phyloP scores from a whole-genome alignment of 345 rosid species.

The Erucastrum elatum region DNA sequence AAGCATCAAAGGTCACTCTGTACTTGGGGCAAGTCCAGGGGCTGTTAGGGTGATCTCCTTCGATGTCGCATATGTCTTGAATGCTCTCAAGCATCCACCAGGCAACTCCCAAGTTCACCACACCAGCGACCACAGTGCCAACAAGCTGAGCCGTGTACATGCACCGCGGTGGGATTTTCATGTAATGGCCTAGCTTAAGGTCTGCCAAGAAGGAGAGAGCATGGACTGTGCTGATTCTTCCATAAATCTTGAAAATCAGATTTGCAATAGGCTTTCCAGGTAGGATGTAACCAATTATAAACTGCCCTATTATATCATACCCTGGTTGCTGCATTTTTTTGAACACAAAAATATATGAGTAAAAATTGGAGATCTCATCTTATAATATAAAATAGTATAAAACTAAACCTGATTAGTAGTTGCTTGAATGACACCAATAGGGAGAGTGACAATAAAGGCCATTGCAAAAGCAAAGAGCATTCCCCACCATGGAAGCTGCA shows the following conservation, averaged over 20 bases:
- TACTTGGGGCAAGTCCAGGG: conserved; percentile 99
- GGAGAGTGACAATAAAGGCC: conserved; percentile 94
- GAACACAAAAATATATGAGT: background rate
- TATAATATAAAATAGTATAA: background rate
- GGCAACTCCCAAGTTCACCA: conserved; percentile 86
- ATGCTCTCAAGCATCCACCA: conserved; percentile 99
- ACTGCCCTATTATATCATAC: conserved; percentile 96
- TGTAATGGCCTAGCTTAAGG: conserved; percentile 98
- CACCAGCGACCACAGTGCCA: conserved; percentile 80
- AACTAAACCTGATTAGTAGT: conserved; percentile 87
- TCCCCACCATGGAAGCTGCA: conserved; percentile 96
- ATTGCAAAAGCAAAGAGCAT: conserved; percentile 86
- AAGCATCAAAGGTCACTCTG: conserved; percentile 92
- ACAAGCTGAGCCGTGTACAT: conserved; percentile 97
- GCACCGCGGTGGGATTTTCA: conserved; percentile 98
- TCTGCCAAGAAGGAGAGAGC: conserved; percentile 97
- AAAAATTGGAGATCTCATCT: background rate
- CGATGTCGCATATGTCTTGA: conserved; percentile 81
- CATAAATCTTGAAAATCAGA: conserved; percentile 92
- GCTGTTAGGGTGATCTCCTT: conserved; percentile 70
- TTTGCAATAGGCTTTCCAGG: conserved; percentile 98
- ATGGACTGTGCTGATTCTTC: conserved; percentile 90
- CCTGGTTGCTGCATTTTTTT: conserved; percentile 85
- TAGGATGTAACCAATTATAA: conserved; percentile 82
- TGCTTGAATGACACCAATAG: conserved; percentile 98